Conservation (phyloP, 2,329 filamentous ascomycete genomes). For the Penicillium sp. region DNA sequence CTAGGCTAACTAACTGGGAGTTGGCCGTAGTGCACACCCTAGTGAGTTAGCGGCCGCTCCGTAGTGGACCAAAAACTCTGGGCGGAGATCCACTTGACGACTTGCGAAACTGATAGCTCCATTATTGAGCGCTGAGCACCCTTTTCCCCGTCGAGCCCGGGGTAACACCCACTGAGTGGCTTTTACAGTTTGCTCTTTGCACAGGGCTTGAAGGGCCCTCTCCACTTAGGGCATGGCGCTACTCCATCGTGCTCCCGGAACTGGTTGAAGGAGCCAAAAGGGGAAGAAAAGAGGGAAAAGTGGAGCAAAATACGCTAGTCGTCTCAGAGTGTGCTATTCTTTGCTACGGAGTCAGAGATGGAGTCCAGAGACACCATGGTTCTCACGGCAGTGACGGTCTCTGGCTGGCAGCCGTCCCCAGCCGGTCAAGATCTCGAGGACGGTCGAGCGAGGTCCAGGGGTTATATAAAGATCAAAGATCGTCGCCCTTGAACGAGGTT, state of each 20-base stretch:
- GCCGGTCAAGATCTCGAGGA: conserved; percentile 15
- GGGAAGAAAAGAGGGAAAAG: neutral
- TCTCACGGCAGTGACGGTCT: neutral
- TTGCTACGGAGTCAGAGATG: neutral
- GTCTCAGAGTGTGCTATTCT: neutral
- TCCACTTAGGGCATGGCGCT: neutral
- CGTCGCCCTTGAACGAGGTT: conserved; percentile 16
- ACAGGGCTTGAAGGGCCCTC: neutral
- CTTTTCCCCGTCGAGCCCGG: conserved; percentile 14
- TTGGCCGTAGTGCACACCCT: neutral
- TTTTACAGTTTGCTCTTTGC: neutral
- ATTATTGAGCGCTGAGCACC: conserved; percentile 14
- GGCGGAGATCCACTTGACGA: too few species aligned
- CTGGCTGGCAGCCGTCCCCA: neutral
- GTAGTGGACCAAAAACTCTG: too few species aligned
- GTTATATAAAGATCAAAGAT: conserved; percentile 31
- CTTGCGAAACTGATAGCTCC: conserved; percentile 11
- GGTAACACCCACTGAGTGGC: conserved; percentile 6
- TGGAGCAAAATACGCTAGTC: conserved; percentile 4
- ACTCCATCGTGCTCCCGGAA: neutral
- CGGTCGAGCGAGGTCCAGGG: conserved; percentile 16
- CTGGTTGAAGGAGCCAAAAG: conserved; percentile 1
- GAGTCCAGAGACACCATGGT: neutral
- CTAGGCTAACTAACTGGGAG: neutral
- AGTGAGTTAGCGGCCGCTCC: too few species aligned